Conservation (phyloP, 176 grass and related monocot genomes). For the Saccharum officinarum region DNA sequence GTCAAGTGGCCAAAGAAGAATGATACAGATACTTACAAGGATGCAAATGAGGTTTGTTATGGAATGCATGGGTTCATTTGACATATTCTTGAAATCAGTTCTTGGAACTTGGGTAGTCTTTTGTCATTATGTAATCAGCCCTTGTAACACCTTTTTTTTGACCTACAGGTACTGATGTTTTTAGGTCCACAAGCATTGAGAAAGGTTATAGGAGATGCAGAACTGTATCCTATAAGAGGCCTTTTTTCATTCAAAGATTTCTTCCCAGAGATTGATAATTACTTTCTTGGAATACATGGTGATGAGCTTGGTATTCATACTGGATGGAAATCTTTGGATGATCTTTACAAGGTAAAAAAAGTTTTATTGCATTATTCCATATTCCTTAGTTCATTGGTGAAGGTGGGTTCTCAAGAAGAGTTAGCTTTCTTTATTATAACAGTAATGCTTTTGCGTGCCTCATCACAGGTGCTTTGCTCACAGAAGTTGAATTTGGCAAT, state of each 20-base stretch:
- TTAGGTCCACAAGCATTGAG: conserved; percentile 75
- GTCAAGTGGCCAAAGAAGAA: conserved; percentile 90
- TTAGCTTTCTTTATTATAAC: conserved; percentile 14
- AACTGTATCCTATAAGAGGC: conserved; percentile 92
- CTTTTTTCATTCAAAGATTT: conserved; percentile 85
- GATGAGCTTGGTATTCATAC: conserved; percentile 68
- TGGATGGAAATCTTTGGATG: conserved; percentile 86
- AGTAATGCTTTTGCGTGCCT: conserved; percentile 13
- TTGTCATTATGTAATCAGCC: background rate
- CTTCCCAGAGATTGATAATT: conserved; percentile 74
- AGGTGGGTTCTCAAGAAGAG: conserved; percentile 6
- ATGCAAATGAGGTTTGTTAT: conserved; percentile 91
- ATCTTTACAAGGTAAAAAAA: conserved; percentile 73
- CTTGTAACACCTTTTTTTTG: conserved; percentile 25
- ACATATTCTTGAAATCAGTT: background rate
- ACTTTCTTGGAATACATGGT: conserved; percentile 66
- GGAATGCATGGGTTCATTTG: conserved; percentile 8
- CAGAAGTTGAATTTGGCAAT: background rate
- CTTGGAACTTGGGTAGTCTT: conserved; percentile 7
- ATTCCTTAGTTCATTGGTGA: background rate
- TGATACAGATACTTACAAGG: conserved; percentile 69
- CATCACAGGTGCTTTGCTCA: conserved; percentile 5
- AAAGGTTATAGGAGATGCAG: conserved; percentile 75
- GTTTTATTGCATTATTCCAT: background rate
- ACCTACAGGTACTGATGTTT: conserved; percentile 82